These are phyloP conservation scores for Gossypium lobatum DNA, from an alignment of 441 rosid genomes.

Conservation along the genomic window DNA sequence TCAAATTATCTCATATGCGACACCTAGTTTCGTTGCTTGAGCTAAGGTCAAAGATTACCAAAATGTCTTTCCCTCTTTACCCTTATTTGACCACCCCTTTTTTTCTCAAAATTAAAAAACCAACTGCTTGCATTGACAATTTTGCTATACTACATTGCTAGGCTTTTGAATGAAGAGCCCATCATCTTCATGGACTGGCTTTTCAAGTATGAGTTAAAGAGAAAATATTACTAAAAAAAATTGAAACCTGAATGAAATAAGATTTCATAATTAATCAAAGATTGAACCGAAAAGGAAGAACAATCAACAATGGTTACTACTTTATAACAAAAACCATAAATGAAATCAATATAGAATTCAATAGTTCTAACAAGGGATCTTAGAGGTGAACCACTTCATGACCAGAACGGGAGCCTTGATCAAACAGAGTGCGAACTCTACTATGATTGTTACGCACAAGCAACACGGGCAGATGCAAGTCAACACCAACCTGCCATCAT, in stretches of 20 bases:
- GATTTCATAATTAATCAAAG: neutral
- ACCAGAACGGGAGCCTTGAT: conserved; percentile 58
- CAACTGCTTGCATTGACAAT: neutral
- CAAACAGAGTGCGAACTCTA: conserved; percentile 55
- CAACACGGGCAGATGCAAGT: conserved; percentile 63
- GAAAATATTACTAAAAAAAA: neutral
- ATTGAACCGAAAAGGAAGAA: neutral
- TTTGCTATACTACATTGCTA: neutral
- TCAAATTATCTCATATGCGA: neutral
- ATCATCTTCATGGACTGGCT: neutral
- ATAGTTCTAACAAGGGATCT: conserved; percentile 48
- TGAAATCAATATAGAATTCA: neutral
- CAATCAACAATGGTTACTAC: neutral
- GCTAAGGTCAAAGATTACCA: neutral
- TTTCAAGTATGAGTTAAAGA: neutral
- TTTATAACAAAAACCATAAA: neutral
- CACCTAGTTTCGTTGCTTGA: neutral
- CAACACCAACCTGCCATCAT: conserved; percentile 42
- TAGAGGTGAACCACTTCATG: conserved; percentile 64
- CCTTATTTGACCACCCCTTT: no score
- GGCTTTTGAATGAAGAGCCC: no score
- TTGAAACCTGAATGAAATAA: neutral
- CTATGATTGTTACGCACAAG: conserved; percentile 54
- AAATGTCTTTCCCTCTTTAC: no score
- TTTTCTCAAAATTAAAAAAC: neutral